Conservation (phyloP, 345 rosid genomes). For the Streptanthus diversifolius region DNA sequence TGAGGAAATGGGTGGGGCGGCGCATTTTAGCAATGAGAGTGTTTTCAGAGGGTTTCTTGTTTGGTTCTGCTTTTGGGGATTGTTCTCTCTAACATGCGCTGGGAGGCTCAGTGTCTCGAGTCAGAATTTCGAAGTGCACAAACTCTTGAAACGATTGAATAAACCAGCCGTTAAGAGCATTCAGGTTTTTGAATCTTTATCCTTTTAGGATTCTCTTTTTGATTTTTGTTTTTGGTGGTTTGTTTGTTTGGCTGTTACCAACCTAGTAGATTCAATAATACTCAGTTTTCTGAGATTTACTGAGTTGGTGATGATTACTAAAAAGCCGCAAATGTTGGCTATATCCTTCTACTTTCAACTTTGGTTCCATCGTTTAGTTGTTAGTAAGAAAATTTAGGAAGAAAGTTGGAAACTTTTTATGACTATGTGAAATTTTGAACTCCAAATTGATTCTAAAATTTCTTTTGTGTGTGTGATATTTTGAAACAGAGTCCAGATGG, state of each 20-base stretch:
- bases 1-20: constrained; percentile 32
- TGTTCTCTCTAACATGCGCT: constrained; percentile 46
- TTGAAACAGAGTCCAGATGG: constrained; percentile 58
- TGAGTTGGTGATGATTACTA: neutral
- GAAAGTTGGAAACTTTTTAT: constrained; percentile 9
- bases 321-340: neutral
- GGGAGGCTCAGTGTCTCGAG: constrained; percentile 56
- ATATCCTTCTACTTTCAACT: neutral
- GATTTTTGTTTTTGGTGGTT: neutral
- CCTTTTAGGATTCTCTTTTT: neutral
- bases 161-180: constrained; percentile 73
- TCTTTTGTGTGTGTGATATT: constrained; percentile 10
- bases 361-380: constrained; percentile 1
- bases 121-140: constrained; percentile 71
- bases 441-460: neutral
- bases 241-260: constrained; percentile 24
- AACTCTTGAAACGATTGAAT: constrained; percentile 85
- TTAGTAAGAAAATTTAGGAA: constrained; percentile 25
- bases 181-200: constrained; percentile 36
- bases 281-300: neutral
- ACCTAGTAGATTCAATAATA: neutral
- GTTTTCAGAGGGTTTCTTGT: constrained; percentile 29
- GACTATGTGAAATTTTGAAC: neutral
- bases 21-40: constrained; percentile 39
- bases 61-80: constrained; percentile 45